A percentile compares a stretch with the other conserved stretches of the same genome.
phyloP scores from a whole-genome alignment of 768 basidiomycete genomes.

The Boletus eberwhitei region DNA sequence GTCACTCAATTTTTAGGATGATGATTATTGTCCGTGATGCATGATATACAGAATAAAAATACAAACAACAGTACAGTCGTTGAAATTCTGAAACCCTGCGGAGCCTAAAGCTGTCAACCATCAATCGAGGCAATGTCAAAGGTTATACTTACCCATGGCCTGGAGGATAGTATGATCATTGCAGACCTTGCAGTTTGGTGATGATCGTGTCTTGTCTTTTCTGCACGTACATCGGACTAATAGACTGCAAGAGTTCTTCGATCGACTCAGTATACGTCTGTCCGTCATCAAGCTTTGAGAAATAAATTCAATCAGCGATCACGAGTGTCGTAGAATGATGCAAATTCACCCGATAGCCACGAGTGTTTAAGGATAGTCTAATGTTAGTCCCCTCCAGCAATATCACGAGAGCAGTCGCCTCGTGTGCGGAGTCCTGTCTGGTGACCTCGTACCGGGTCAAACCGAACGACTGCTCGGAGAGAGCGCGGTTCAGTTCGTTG shows the following conservation, averaged over 20 bases:
- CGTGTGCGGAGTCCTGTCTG: slow-evolving; percentile 36
- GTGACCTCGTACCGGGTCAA: slow-evolving; percentile 45
- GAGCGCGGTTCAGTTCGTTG: slow-evolving; percentile 50
- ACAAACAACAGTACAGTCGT: neutral
- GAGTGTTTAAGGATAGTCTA: slow-evolving; percentile 44
- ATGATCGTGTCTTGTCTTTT: slow-evolving; percentile 47
- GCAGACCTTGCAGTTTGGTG: slow-evolving; percentile 45
- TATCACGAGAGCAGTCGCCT: slow-evolving; percentile 52
- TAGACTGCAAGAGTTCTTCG: slow-evolving; percentile 52
- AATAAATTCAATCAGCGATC: slow-evolving; percentile 11
- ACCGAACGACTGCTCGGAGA: slow-evolving; percentile 58
- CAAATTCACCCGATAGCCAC: slow-evolving; percentile 54
- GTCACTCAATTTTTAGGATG: neutral
- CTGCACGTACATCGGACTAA: slow-evolving; percentile 52
- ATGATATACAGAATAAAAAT: slow-evolving; percentile 18
- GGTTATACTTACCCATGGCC: slow-evolving; percentile 5
- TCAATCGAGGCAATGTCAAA: neutral
- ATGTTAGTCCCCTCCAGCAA: slow-evolving; percentile 54
- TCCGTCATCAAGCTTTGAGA: slow-evolving; percentile 25
- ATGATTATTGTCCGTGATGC: neutral
- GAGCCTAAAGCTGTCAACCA: slow-evolving; percentile 3
- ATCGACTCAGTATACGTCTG: slow-evolving; percentile 53
- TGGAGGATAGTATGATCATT: slow-evolving; percentile 11
- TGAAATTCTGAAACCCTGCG: neutral
- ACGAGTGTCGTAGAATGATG: neutral